Conservation (phyloP, 2,329 filamentous ascomycete species). For the Cercospora citrullina region DNA sequence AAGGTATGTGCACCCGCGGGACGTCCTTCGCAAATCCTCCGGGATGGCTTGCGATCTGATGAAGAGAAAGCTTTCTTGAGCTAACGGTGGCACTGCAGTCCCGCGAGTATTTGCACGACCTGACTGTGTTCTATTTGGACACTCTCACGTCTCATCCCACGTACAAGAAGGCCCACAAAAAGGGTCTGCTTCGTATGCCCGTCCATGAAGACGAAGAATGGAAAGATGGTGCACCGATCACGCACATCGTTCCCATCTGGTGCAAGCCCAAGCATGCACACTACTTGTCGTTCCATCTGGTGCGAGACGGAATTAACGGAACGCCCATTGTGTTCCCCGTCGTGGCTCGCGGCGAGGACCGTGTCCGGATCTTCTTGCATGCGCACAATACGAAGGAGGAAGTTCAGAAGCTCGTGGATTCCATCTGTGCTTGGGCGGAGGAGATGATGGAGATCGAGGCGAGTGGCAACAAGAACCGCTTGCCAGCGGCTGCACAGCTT, state of each 20-base stretch:
- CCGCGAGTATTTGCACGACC: not conserved
- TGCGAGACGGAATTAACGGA: not conserved
- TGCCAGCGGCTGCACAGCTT: not conserved
- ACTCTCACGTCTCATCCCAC: not conserved
- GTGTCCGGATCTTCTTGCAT: conserved; percentile 4
- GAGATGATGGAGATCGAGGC: conserved; percentile 6
- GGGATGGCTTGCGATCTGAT: not conserved
- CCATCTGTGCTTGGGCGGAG: conserved; percentile 7
- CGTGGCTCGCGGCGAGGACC: not conserved
- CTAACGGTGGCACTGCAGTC: not conserved
- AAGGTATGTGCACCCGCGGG: not conserved
- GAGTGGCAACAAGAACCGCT: not conserved
- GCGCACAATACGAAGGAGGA: conserved; percentile 5
- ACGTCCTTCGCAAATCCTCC: not conserved
- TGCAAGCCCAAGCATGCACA: not conserved
- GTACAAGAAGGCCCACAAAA: not conserved
- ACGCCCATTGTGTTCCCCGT: conserved; percentile 2
- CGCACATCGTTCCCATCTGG: conserved; percentile 4
- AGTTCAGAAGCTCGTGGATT: not conserved
- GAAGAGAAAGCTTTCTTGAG: not conserved
- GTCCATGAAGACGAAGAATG: conserved; percentile 1
- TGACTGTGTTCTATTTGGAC: not conserved
- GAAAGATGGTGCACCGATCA: not conserved
- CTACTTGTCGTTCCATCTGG: not conserved
- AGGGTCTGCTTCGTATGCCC: not conserved